These are phyloP conservation scores for Botrytis galanthina DNA, from an alignment of 2,329 filamentous ascomycete species.

Conservation along the genomic window DNA sequence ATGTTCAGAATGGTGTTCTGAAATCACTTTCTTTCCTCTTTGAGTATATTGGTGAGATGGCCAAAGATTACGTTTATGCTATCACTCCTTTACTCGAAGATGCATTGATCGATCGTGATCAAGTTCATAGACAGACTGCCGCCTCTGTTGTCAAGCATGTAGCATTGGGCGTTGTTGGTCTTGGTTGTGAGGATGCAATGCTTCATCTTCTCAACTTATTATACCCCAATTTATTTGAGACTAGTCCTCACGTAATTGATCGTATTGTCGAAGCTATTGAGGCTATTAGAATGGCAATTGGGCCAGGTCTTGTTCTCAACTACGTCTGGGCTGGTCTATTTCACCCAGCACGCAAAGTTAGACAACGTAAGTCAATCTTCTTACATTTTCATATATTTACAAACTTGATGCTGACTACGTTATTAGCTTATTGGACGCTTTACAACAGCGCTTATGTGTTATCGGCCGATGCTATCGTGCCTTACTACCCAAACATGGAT, in stretches of 20 bases:
- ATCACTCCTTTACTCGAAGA: slow-evolving; percentile 95
- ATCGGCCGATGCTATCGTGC: slow-evolving; percentile 89
- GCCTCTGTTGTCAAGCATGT: slow-evolving; percentile 98
- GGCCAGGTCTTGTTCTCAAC: slow-evolving; percentile 90
- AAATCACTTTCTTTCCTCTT: slow-evolving; percentile 97
- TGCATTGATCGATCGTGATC: slow-evolving; percentile 94
- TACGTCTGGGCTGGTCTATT: slow-evolving; percentile 98
- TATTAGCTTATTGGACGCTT: slow-evolving; percentile 77
- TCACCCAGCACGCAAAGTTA: slow-evolving; percentile 92
- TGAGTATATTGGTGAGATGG: slow-evolving; percentile 99
- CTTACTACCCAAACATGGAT: slow-evolving; percentile 86
- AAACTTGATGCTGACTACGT: background rate
- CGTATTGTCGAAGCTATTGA: slow-evolving; percentile 97
- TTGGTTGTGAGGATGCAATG: slow-evolving; percentile 98
- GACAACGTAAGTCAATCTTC: slow-evolving; percentile 50
- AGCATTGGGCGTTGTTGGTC: slow-evolving; percentile 91
- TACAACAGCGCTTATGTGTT: slow-evolving; percentile 98
- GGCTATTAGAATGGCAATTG: slow-evolving; percentile 89
- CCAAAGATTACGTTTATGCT: slow-evolving; percentile 98
- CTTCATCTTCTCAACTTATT: slow-evolving; percentile 93
- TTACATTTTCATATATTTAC: too few relatives aligned
- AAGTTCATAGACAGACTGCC: slow-evolving; percentile 95
- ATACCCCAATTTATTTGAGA: slow-evolving; percentile 97
- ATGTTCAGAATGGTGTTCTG: slow-evolving; percentile 97
- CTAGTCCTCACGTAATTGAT: slow-evolving; percentile 96